Base-by-base conservation (phyloP, 345 rosid genomes). In the Fremontodendron californicum region DNA sequence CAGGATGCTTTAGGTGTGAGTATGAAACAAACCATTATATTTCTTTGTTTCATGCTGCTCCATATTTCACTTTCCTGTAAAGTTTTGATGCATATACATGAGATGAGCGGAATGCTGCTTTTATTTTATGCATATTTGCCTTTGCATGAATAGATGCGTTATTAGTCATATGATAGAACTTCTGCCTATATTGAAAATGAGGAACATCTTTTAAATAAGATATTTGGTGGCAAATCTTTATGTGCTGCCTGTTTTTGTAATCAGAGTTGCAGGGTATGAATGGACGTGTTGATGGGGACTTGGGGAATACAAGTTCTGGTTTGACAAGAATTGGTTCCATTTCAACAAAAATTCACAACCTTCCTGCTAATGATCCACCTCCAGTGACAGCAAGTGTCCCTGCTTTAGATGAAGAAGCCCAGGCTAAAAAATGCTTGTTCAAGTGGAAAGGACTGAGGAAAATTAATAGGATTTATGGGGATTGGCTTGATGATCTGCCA, bases 401-500 rank as follows among this genome's bases (percentile, higher is more conserved):
- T 71, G 64, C 73, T 19, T 74, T 79, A 7, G 77, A 75, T 43
- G 98, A 91, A 31, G 92, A 92, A 84, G 84, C 79, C 16, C 81
- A 81, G 48, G 71, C 82, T 45, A 96, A 87, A 88, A 88, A 88
- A 78, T 86, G 89, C 77, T 75, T 91, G 58, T 81, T 90, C 75
- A 96, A 90, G 80, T 91, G 92, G 95, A 96, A 91, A 62, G 94
- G 90, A 62, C 83, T 82, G 31, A 91, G 87, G 97, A 96, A 93
- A 82, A 90, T 96, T 65, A 90, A 96, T 51, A 80, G 89, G 55
- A 93, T 96, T 45, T 96, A 96, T 77, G 99, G 86, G 6, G 98
- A 96, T 62, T 96, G 99, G 99, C 91, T 93, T 6, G 96, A 93
- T 31, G 99, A 93, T 86, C 73, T 91, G 81, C 98, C 98, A 46